phyloP scores from a whole-genome alignment of 2,329 filamentous ascomycete species.

The Trichoderma sp. region DNA sequence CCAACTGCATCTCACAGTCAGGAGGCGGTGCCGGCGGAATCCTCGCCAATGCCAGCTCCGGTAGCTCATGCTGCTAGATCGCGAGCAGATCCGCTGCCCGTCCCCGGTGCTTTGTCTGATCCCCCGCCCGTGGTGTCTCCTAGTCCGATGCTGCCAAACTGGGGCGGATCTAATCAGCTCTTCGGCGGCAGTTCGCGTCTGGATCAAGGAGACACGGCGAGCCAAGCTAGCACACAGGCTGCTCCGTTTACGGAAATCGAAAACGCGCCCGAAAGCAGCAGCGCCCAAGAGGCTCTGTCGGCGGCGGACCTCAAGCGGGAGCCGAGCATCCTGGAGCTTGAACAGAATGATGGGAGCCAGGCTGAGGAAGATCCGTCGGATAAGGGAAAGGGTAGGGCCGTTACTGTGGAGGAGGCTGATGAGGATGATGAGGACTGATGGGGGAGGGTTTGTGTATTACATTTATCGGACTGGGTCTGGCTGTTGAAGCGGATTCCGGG shows the following conservation, averaged over 20 bases:
- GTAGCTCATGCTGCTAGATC: not conserved
- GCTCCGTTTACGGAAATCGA: slow-evolving; percentile 9
- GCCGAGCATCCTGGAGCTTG: slow-evolving; percentile 20
- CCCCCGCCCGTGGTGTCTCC: slow-evolving; percentile 43
- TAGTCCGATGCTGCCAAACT: slow-evolving; percentile 47
- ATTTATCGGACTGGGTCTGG: not conserved
- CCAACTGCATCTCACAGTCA: not conserved
- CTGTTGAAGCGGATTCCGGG: not conserved
- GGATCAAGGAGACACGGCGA: slow-evolving; percentile 24
- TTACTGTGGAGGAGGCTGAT: slow-evolving; percentile 45
- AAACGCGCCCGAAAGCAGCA: not conserved
- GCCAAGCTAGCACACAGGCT: slow-evolving; percentile 14
- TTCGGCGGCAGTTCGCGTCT: slow-evolving; percentile 37
- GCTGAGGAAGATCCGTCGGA: slow-evolving; percentile 18
- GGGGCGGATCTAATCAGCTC: slow-evolving; percentile 50
- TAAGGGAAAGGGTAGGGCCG: slow-evolving; percentile 46
- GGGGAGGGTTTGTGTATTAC: not conserved
- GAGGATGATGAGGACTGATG: slow-evolving; percentile 36
- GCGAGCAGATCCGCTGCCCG: not conserved
- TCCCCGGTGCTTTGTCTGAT: slow-evolving; percentile 22
- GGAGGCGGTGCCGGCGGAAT: not conserved
- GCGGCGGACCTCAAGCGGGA: slow-evolving; percentile 15
- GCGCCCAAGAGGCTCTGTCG: slow-evolving; percentile 4
- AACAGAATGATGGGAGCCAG: slow-evolving; percentile 16
- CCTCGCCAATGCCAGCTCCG: not conserved